A percentile compares a stretch with the other conserved stretches of the same genome.
phyloP scores from a whole-genome alignment of 2,329 filamentous ascomycete genomes.

The Aspergillus sojae region DNA sequence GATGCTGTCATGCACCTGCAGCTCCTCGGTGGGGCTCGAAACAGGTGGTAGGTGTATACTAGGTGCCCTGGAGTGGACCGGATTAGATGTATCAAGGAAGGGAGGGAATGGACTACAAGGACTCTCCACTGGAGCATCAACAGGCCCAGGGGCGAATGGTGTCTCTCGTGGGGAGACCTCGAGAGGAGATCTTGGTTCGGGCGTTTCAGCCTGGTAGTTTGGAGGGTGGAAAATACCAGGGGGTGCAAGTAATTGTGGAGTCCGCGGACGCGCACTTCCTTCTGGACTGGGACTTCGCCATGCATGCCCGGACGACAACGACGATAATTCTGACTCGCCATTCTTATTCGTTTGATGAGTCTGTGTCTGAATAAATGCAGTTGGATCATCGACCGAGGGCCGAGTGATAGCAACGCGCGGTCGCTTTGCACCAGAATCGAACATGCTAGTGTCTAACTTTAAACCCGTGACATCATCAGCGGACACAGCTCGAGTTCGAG shows the following conservation, averaged over 20 bases:
- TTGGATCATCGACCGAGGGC: slow-evolving; percentile 34
- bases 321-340: slow-evolving; percentile 35
- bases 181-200: slow-evolving; percentile 27
- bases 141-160: slow-evolving; percentile 14
- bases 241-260: slow-evolving; percentile 48
- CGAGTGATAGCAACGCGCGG: slow-evolving; percentile 44
- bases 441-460: slow-evolving; percentile 45
- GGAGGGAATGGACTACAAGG: slow-evolving; percentile 68
- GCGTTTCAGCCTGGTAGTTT: slow-evolving; percentile 34
- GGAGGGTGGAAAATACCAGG: slow-evolving; percentile 42
- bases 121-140: slow-evolving; percentile 27
- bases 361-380: slow-evolving; percentile 18
- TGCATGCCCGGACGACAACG: slow-evolving; percentile 32
- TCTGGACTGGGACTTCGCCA: slow-evolving; percentile 39
- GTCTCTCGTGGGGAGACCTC: slow-evolving; percentile 35
- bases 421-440: slow-evolving; percentile 24
- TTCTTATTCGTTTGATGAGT: slow-evolving; percentile 27
- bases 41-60: slow-evolving; percentile 59
- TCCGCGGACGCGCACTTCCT: slow-evolving; percentile 27
- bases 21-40: slow-evolving; percentile 41
- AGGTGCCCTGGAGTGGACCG: slow-evolving; percentile 51
- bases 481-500: slow-evolving; percentile 58
- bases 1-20: slow-evolving; percentile 35
- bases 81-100: slow-evolving; percentile 62
- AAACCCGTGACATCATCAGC: slow-evolving; percentile 58